Evolutionary conservation across 2,329 filamentous ascomycete species (phyloP), one percentile per base, ranked within the genome.

Genomic region (Bretziella fagacearum): DNA sequence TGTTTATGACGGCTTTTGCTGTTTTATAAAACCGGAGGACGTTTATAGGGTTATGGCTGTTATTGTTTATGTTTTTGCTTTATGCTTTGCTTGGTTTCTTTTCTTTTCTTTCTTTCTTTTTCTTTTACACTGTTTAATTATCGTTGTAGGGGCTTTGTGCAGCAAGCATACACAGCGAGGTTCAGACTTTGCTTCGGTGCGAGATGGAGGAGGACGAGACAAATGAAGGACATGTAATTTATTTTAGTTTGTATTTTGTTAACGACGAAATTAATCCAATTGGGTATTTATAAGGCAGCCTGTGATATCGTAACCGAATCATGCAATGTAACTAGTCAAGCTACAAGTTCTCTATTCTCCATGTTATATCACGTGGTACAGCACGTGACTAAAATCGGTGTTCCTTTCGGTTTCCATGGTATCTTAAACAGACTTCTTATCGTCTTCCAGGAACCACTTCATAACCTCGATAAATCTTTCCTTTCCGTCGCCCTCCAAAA

Each of bases 401-500:
- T 23, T 23, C 6, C n/a, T 11, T 33, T 20, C 3, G 8, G 6
- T 44, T 30, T 44, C 27, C 22, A 18, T 2, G 20, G 18, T 18
- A 41, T 26, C 8, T 33, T 30, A 46, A 1, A 18, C 26, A 7
- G 15, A 29, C 33, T 48, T 47, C 22, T 39, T 39, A 17, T 48
- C 42, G 32, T 30, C 35, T 13, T 58, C 65, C 57, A 93, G 59
- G 65, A 93, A 83, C 86, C 87, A 95, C 56, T 73, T 72, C 63
- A 93, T 84, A 10, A 93, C 69, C 60, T 82, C 84, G 56, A 71
- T 66, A 54, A 89, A 93, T 13, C 83, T 67, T 8, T 71, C 71
- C 68, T 93, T 94, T 7, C 73, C 86, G 52, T 67, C 61, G 2
- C 65, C 68, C 60, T 91, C 80, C 54, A 96, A 77, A 13, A 83